phyloP scores from a whole-genome alignment of 2,329 filamentous ascomycete species.

The Monilinia laxa region DNA sequence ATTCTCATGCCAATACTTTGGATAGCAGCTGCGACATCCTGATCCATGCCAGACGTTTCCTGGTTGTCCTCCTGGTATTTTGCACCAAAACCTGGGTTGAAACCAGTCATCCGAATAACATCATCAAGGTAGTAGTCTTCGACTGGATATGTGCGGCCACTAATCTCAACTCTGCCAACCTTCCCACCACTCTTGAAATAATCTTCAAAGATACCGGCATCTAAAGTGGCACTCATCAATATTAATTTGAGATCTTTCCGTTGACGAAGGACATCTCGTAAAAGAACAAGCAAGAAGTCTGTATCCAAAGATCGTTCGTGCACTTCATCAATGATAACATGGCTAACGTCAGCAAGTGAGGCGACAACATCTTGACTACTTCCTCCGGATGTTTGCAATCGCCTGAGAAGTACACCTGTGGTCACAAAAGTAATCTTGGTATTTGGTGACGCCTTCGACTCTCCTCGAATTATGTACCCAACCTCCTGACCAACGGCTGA shows the following conservation, averaged over 20 bases:
- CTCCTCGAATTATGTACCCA: constrained; percentile 87
- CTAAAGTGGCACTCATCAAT: constrained; percentile 93
- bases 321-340: constrained; percentile 94
- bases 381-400: constrained; percentile 86
- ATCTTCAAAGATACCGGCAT: constrained; percentile 77
- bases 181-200: constrained; percentile 74
- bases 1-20: constrained; percentile 77
- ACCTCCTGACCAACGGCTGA: constrained; percentile 80
- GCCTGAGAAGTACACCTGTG: constrained; percentile 85
- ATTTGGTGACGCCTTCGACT: constrained; percentile 67
- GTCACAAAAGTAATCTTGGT: constrained; percentile 96
- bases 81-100: constrained; percentile 49
- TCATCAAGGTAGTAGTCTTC: constrained; percentile 89
- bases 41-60: constrained; percentile 49
- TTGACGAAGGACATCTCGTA: constrained; percentile 75
- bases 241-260: constrained; percentile 83
- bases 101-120: constrained; percentile 76
- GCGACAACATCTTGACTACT: constrained; percentile 75
- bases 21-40: constrained; percentile 67
- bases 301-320: constrained; percentile 94
- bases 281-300: constrained; percentile 84
- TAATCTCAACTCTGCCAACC: constrained; percentile 82
- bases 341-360: constrained; percentile 84
- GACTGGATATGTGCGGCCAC: constrained; percentile 86
- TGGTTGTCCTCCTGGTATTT: constrained; percentile 45